These are phyloP conservation scores for Cryphonectria carpinicola DNA, from an alignment of 2,329 filamentous ascomycete genomes.

Conservation along the genomic window DNA sequence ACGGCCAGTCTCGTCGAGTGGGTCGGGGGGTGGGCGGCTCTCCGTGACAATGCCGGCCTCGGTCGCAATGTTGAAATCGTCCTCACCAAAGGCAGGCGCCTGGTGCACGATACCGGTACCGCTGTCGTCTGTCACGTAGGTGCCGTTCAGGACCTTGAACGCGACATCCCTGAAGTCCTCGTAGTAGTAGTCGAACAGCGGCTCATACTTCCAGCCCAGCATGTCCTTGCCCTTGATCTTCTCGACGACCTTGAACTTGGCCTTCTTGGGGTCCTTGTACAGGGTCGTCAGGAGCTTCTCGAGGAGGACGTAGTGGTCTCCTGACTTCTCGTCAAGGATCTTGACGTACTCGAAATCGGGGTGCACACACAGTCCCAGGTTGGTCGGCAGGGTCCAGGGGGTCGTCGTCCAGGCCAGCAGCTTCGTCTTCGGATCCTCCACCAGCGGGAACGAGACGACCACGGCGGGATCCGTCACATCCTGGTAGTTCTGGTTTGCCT, in stretches of 20 bases:
- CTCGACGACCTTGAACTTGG: conserved; percentile 82
- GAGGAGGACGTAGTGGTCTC: conserved; percentile 83
- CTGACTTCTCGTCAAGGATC: conserved; percentile 79
- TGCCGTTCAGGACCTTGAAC: conserved; percentile 81
- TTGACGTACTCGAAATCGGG: conserved; percentile 83
- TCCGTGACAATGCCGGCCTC: conserved; percentile 78
- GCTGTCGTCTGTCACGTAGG: conserved; percentile 85
- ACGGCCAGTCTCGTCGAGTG: conserved; percentile 81
- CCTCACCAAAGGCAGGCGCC: conserved; percentile 90
- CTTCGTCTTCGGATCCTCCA: conserved; percentile 74
- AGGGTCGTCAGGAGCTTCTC: conserved; percentile 80
- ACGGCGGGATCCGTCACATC: conserved; percentile 89
- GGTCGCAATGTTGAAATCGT: conserved; percentile 86
- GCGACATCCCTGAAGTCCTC: conserved; percentile 84
- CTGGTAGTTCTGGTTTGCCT: conserved; percentile 93
- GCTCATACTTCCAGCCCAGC: conserved; percentile 86
- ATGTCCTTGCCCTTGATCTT: conserved; percentile 83
- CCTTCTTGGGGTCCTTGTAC: conserved; percentile 95
- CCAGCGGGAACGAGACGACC: conserved; percentile 83
- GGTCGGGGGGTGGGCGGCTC: conserved; percentile 80
- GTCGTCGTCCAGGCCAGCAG: conserved; percentile 89
- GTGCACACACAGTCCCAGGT: conserved; percentile 71
- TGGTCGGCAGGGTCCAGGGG: conserved; percentile 80
- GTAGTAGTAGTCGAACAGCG: conserved; percentile 87
- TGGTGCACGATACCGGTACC: conserved; percentile 96